Base-by-base conservation (phyloP, 2,329 filamentous ascomycete genomes). In the Exophiala phaeomuriformis region DNA sequence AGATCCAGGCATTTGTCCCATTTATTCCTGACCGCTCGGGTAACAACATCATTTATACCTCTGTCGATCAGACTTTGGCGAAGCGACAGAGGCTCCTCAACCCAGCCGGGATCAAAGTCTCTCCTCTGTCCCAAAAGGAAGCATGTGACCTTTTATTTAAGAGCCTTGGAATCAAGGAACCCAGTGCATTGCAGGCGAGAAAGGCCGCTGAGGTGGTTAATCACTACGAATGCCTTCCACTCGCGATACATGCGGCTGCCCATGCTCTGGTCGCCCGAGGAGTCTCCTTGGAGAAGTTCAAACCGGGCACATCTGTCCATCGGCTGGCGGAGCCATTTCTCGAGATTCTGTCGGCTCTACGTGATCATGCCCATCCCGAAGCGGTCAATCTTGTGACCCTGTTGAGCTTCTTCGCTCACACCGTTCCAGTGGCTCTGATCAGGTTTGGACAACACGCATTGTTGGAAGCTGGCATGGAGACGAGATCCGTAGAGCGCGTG, bases 1-100 rank as follows among this genome's bases (percentile, higher is more conserved):
- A 75, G 19, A 67, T 76, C 29, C 71, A 72, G 47, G 65, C 69
- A 5, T 69, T 86, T 28, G 71, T 74, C 45, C 70, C 76, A 36
- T 85, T 83, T 57, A 79, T 88, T n/a, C 84, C 84, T 0, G 82
- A 83, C 60, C 76, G 75, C 30, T 75, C 71, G 55, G 76, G 80
- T 51, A 84, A 81, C 9, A 81, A 79, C 61, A 76, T 87, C 45
- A 83, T 88, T 29, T 85, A 84, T 61, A 86, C 84, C 0, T 85
- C 83, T 0, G 79, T 84, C 0, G 81, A 85, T 59, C 74, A 75
- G 37, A 79, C 79, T n/a, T 59, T 77, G 43, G 67, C 70, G 45
- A 70, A 81, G 75, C 65, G 79, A 74, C 65, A 78, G 75, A 66
- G 77, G 70, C 54, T 85, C 72, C 69, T 81, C 76, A 73, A 84